Percentiles rank a stretch among this genome's conserved stretches.
Conservation (phyloP, 1,139 yeast genomes). For the Suhomyces yuchorum region DNA sequence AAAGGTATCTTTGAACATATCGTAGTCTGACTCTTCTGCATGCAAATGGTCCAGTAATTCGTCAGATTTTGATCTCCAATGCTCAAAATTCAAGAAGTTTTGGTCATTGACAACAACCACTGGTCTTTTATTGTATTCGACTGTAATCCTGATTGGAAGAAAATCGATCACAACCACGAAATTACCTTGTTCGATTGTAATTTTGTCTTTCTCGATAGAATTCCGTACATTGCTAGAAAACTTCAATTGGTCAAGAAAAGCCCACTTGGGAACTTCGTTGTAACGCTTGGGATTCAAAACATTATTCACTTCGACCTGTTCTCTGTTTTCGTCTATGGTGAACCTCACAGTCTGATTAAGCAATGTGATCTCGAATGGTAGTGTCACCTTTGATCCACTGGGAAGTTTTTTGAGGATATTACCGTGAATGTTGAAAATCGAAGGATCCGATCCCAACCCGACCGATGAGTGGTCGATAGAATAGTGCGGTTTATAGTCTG, state of each 20-base stretch:
- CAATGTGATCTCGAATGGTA: constrained; percentile 61
- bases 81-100: constrained; percentile 76
- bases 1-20: constrained; percentile 63
- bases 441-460: constrained; percentile 23
- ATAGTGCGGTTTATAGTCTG: constrained; percentile 50
- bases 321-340: constrained; percentile 59
- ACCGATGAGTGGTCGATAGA: constrained; percentile 48
- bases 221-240: constrained; percentile 12
- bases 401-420: constrained; percentile 44
- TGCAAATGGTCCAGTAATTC: constrained; percentile 41
- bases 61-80: constrained; percentile 51
- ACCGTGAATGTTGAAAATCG: constrained; percentile 40
- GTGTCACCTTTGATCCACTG: constrained; percentile 29
- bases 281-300: constrained; percentile 49
- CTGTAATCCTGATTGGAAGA: constrained; percentile 55
- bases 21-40: constrained; percentile 58
- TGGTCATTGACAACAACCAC: constrained; percentile 64
- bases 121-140: constrained; percentile 49
- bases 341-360: constrained; percentile 61
- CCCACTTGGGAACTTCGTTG: constrained; percentile 63
- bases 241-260: constrained; percentile 38
- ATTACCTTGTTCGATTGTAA: constrained; percentile 42
- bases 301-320: constrained; percentile 17
- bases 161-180: constrained; percentile 44
- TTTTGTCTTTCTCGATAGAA: constrained; percentile 21